These are phyloP conservation scores for Cystobasidium slooffiae DNA, from an alignment of 1,284 basidiomycete species.

Conservation along the genomic window DNA sequence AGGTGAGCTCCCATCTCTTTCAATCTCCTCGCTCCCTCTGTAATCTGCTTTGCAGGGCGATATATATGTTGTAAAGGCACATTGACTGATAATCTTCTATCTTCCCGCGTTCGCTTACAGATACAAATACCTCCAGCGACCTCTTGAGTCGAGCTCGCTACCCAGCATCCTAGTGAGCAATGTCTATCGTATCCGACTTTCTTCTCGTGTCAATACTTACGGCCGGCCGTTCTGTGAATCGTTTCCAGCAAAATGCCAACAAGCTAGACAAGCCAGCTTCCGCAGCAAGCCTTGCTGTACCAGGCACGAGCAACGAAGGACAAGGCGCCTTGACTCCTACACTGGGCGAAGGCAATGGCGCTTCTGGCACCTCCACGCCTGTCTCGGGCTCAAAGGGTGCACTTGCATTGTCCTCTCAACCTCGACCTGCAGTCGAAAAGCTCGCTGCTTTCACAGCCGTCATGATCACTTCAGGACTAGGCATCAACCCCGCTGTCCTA, in stretches of 20 bases:
- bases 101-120: conserved; percentile 58
- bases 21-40: not conserved
- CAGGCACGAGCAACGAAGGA: conserved; percentile 42
- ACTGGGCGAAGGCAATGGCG: not conserved
- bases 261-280: conserved; percentile 40
- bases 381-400: conserved; percentile 7
- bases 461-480: conserved; percentile 78
- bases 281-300: conserved; percentile 23
- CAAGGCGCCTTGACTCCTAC: conserved; percentile 21
- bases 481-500: conserved; percentile 68
- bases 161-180: conserved; percentile 81
- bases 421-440: conserved; percentile 67
- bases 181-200: not conserved
- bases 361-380: conserved; percentile 38
- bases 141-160: conserved; percentile 82
- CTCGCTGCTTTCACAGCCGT: conserved; percentile 79
- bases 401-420: conserved; percentile 4
- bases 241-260: conserved; percentile 38
- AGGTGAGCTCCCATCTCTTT: conserved; percentile 62
- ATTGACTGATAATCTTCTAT: not conserved
- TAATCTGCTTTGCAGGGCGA: not conserved
- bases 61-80: not conserved
- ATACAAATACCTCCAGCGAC: conserved; percentile 97
- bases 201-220: not conserved
- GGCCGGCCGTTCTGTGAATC: not conserved